Evolutionary conservation across 495 filamentous ascomycete genomes (phyloP), one percentile per base, ranked within the genome.

Genomic region (Astrothelium macrocarpum): DNA sequence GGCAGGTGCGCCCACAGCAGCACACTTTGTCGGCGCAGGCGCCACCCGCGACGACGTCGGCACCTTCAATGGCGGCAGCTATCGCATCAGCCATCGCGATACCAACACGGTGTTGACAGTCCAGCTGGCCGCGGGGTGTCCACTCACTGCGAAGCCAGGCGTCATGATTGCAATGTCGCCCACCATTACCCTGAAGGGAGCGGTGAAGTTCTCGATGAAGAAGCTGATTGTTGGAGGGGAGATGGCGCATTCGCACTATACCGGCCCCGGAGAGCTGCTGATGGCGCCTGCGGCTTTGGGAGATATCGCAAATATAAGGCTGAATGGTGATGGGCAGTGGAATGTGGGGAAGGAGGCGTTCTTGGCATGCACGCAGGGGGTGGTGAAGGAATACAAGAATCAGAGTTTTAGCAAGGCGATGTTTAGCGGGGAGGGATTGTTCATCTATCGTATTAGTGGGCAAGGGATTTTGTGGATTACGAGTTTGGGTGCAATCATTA

Each of bases 91-190:
- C 67, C 94, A 98, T 70, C 82, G 94, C 7, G 92, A 97, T 70
- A 85, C 82, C 46, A 98, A 98, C 71, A 90, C 90, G 0, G 82
- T 97, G 45, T 68, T 97, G 53, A 98, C 95, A 0, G 62, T 98
- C 1, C 92, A 96, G 71, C 73, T 98, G 16, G 93, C 94, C 2
- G 85, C 93, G 70, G 93, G 91, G 3, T 95, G 89, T 70, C 93
- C 94, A 0, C 69, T 98, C 53, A 80, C 79, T 18, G 90, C 85
- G 0, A 92, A 89, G 68, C 91, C 94, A 45, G 91, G 90, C 45
- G 81, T 83, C 49, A 96, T 98, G 91, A 90, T 98, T 66, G 89
- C 90, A 60, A 98, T 97, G 95, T 90, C 90, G 11, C 87, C 90
- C 5, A 88, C 87, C 1, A 82, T 97, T 42, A 89, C 87, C 0